phyloP scores from a whole-genome alignment of 768 basidiomycete species.

The Trichaptum fuscoviolaceum region DNA sequence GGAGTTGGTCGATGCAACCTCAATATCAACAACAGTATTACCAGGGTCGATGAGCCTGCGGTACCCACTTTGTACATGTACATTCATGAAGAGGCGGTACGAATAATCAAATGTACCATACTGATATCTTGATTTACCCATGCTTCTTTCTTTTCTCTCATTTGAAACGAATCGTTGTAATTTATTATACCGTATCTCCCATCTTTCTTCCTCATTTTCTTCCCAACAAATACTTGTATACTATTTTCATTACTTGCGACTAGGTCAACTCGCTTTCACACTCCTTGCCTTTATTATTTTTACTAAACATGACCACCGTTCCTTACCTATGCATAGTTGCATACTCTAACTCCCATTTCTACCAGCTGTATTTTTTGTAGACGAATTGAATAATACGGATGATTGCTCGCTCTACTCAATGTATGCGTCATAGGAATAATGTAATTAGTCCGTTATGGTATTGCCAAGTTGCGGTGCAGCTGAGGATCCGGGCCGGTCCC shows the following conservation, averaged over 20 bases:
- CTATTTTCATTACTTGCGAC: background rate
- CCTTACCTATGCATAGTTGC: background rate
- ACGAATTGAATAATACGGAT: no score
- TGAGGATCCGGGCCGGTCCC: no score
- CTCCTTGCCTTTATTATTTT: background rate
- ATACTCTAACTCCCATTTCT: background rate
- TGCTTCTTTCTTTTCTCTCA: background rate
- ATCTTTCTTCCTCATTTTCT: background rate
- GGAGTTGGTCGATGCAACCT: background rate
- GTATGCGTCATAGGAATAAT: no score
- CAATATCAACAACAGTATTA: background rate
- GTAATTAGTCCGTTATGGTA: no score
- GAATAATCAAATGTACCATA: background rate
- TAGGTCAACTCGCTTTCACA: background rate
- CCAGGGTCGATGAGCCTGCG: background rate
- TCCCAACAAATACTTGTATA: background rate
- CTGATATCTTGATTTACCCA: background rate
- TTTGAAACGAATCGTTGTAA: background rate
- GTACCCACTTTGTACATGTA: no score
- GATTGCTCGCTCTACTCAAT: no score
- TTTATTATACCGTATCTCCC: background rate
- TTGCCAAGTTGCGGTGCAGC: no score
- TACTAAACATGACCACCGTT: background rate
- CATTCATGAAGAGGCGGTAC: background rate
- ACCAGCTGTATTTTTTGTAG: background rate